Conservation (phyloP, 108 stramenopile species). For the Bacterosira constricta region DNA sequence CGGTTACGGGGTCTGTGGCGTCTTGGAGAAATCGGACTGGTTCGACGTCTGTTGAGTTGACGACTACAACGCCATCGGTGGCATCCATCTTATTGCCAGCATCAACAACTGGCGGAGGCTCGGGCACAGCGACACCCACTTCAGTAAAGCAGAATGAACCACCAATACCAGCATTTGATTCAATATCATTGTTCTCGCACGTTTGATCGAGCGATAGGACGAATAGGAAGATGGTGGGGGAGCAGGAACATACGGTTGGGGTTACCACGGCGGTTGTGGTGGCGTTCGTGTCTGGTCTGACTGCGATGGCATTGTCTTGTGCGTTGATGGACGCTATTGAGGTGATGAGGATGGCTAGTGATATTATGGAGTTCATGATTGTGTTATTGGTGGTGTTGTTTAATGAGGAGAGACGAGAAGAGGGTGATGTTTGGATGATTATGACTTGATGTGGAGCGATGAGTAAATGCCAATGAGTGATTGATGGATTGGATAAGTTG, state of each 20-base stretch:
- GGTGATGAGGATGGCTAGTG: too few relatives aligned
- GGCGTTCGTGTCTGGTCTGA: too few relatives aligned
- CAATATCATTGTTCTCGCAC: conserved; percentile 19
- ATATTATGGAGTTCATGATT: too few relatives aligned
- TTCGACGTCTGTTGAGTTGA: neutral
- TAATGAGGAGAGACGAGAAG: too few relatives aligned
- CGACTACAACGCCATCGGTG: neutral
- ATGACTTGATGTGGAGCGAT: too few relatives aligned
- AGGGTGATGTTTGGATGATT: too few relatives aligned
- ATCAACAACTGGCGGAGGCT: neutral
- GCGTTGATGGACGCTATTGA: too few relatives aligned
- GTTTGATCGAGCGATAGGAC: conserved; percentile 11
- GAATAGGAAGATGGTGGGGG: conserved; percentile 23
- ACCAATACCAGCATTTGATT: conserved; percentile 10
- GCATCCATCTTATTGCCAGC: neutral
- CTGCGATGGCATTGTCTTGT: too few relatives aligned
- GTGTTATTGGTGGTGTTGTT: too few relatives aligned
- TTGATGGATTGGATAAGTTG: too few relatives aligned
- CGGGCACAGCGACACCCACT: neutral
- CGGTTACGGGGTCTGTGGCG: conserved; percentile 1
- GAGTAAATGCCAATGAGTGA: too few relatives aligned
- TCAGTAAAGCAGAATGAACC: conserved; percentile 25
- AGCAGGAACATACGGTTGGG: conserved; percentile 23
- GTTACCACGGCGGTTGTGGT: too few relatives aligned
- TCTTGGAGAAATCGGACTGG: conserved; percentile 3